These are phyloP conservation scores for Xylariales sp. DNA, from an alignment of 2,329 filamentous ascomycete species.

Conservation along the genomic window DNA sequence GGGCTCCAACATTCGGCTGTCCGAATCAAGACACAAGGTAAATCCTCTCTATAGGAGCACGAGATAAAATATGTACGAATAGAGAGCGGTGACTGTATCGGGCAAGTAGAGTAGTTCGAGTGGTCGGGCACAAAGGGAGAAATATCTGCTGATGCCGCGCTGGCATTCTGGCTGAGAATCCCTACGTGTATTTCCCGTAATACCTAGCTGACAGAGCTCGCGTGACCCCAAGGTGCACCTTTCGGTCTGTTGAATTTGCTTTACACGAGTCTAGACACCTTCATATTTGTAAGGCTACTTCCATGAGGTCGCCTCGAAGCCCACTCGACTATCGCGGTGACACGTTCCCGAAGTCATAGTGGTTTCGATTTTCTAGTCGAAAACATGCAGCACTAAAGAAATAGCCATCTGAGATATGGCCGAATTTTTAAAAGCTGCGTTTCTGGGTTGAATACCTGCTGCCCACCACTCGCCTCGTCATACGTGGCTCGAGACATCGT, in stretches of 20 bases:
- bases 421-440: not conserved
- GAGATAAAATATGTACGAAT: not conserved
- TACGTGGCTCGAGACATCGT: not conserved
- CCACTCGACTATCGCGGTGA: not conserved
- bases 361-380: not conserved
- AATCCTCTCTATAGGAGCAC: not conserved
- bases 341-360: not conserved
- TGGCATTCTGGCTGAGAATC: not conserved
- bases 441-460: not conserved
- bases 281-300: not conserved
- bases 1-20: not conserved
- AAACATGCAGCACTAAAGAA: not conserved
- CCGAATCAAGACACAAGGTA: not conserved
- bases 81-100: not conserved
- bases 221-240: not conserved
- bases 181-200: not conserved
- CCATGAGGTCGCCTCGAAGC: not conserved
- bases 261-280: not conserved
- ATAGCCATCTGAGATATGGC: not conserved
- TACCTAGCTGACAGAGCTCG: not conserved
- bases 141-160: not conserved
- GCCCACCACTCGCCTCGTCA: not conserved
- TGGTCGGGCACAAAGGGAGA: not conserved
- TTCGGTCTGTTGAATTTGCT: too few species aligned
- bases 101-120: not conserved